Conservation (phyloP, 2,329 filamentous ascomycete species). For the Xylaria sp. region DNA sequence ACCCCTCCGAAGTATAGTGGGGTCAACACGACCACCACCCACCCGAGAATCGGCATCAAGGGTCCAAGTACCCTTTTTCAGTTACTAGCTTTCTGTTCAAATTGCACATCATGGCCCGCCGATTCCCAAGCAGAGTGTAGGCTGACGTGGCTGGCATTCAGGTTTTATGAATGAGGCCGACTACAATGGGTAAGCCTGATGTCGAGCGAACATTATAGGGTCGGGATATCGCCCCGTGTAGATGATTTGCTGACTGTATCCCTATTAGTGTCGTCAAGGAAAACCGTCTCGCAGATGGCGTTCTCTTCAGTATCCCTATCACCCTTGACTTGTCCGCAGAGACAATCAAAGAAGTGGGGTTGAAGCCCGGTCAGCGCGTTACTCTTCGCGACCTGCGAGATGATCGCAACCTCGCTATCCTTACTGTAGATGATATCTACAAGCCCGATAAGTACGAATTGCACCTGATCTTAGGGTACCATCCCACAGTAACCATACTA, state of each 20-base stretch:
- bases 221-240: background rate
- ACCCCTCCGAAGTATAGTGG: conserved; percentile 25
- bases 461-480: conserved; percentile 47
- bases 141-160: conserved; percentile 54
- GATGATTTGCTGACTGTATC: conserved; percentile 22
- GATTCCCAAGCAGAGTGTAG: conserved; percentile 22
- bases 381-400: conserved; percentile 95
- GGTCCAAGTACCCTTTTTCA: conserved; percentile 5
- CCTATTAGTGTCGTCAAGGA: conserved; percentile 80
- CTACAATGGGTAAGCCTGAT: conserved; percentile 78
- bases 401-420: conserved; percentile 93
- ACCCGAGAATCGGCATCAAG: conserved; percentile 18
- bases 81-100: background rate
- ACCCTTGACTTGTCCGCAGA: conserved; percentile 85
- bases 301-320: conserved; percentile 96
- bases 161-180: conserved; percentile 98
- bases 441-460: conserved; percentile 85
- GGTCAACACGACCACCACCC: conserved; percentile 7
- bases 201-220: background rate
- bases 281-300: conserved; percentile 85
- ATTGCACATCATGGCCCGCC: background rate
- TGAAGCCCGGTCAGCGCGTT: conserved; percentile 84
- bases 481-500: conserved; percentile 61
- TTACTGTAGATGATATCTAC: conserved; percentile 96
- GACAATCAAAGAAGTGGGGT: conserved; percentile 76